These are phyloP conservation scores for Ceratocystis eucalypticola DNA, from an alignment of 2,329 filamentous ascomycete genomes.

Conservation along the genomic window DNA sequence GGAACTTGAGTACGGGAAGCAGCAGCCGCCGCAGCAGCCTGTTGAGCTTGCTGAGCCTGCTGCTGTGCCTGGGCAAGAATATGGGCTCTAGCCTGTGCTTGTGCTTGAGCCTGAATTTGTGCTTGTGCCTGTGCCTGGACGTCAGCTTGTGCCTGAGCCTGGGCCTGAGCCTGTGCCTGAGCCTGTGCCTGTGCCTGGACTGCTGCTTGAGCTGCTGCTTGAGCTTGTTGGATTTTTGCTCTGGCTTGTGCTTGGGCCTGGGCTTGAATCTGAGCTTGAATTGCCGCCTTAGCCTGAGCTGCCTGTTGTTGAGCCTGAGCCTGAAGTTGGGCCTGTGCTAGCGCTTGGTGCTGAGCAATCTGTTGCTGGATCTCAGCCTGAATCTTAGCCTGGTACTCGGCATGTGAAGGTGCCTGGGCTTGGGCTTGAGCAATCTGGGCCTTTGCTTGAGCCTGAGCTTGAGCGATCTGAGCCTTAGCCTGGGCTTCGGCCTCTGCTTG, in stretches of 20 bases:
- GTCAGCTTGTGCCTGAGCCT: conserved; percentile 10
- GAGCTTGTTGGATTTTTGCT: conserved; percentile 8
- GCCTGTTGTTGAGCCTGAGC: conserved; percentile 14
- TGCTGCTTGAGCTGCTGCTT: conserved; percentile 21
- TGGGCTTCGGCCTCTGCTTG: conserved; percentile 13
- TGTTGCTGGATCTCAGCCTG: conserved; percentile 15
- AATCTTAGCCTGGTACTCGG: conserved; percentile 14
- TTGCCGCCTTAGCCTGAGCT: conserved; percentile 23
- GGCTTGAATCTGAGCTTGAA: conserved; percentile 19
- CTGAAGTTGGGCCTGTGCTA: conserved; percentile 18
- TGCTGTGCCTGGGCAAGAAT: conserved; percentile 5
- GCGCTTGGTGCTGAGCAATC: conserved; percentile 15
- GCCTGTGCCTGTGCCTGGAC: conserved; percentile 20
- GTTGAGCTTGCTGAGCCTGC: conserved; percentile 21
- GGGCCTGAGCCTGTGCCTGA: conserved; percentile 19
- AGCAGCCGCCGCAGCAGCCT: conserved; percentile 20
- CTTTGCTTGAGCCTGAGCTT: conserved; percentile 17
- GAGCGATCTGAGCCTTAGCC: conserved; percentile 15
- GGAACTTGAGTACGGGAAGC: conserved; percentile 3
- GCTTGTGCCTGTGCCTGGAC: conserved; percentile 9
- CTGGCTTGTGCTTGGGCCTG: conserved; percentile 21
- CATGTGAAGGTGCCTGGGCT: conserved; percentile 10
- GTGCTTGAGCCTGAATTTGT: conserved; percentile 19
- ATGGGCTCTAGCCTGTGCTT: conserved; percentile 19
- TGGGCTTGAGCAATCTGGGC: conserved; percentile 18